Evolutionary conservation across 2,329 filamentous ascomycete genomes (phyloP), one percentile per base, ranked within the genome.

Genomic region (Sordariomycetes sp.): DNA sequence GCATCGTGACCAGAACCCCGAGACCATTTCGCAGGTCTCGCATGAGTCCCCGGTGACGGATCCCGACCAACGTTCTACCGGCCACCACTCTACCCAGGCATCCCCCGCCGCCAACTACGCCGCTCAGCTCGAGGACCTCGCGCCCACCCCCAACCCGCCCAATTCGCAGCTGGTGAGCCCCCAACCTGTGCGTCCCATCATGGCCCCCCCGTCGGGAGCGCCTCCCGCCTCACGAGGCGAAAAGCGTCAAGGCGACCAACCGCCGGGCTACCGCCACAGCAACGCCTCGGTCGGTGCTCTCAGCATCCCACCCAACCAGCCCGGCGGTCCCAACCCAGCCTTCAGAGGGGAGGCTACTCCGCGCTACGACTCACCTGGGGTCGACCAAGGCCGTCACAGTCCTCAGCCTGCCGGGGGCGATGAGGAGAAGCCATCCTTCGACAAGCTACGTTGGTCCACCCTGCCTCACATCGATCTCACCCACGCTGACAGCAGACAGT

Each of bases 1-100:
- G 29, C 51, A 53, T 35, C 51, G n/a, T n/a, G n/a, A 51, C 33
- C 57, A 52, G 36, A 78, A 75, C 46, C 57, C 72, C 19, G 75
- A 80, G 51, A 76, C 74, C 5, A 54, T 75, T 24, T 79, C 75
- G 6, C 74, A 79, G 52, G 51, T 75, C 44, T 80, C 76, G 49
- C 66, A 72, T 61, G 76, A 80, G 39, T 78, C 74, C 21, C 68
- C 68, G 23, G 51, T 66, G 14, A 58, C 61, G 27, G 72, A 76
- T 41, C 59, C 60, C 25, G 70, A 72, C 39, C 53, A 55, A 39
- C 48, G 47, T 32, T 54, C 59, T 40, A 49, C 55, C 41, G 60
- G 58, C 42, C 46, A 60, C 34, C 63, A 69, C 21, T 59, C 63
- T 33, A 50, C 56, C 31, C 64, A 66, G 41, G 51, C 54, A n/a